phyloP scores from a whole-genome alignment of 169 alveolate genomes.

The Perkinsus olseni region DNA sequence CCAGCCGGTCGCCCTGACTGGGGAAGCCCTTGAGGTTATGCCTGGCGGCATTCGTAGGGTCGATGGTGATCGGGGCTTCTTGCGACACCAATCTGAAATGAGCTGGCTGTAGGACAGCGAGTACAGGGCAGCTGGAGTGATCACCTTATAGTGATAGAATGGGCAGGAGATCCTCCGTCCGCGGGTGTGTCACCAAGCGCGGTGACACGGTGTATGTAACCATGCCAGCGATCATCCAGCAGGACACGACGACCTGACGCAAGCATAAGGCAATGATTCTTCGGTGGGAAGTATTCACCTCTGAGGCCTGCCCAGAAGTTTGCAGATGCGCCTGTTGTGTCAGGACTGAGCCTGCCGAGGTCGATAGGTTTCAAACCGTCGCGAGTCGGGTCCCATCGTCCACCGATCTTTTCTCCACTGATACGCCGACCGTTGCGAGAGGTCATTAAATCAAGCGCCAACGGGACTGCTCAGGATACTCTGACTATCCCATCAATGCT shows the following conservation, averaged over 20 bases:
- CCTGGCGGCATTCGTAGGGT: neutral
- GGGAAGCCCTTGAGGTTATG: neutral
- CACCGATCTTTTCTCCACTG: neutral
- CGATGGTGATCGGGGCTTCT: neutral
- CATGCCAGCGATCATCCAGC: neutral
- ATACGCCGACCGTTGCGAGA: neutral
- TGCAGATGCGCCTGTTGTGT: neutral
- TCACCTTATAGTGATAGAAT: neutral
- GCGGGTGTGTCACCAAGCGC: neutral
- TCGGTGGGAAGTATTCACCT: neutral
- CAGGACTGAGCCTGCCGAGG: neutral
- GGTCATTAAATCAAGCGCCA: neutral
- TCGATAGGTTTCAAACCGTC: neutral
- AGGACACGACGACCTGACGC: neutral
- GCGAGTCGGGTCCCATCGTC: neutral
- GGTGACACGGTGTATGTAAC: neutral
- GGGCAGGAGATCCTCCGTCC: neutral
- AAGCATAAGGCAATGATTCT: neutral
- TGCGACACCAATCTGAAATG: neutral
- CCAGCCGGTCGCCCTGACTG: neutral
- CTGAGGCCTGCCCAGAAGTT: neutral
- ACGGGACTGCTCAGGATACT: neutral
- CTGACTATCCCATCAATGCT: neutral
- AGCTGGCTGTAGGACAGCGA: neutral
- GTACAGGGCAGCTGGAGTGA: neutral